Evolutionary conservation across 2,329 filamentous ascomycete genomes (phyloP).

Genomic region (Calonectria leucothoes): DNA sequence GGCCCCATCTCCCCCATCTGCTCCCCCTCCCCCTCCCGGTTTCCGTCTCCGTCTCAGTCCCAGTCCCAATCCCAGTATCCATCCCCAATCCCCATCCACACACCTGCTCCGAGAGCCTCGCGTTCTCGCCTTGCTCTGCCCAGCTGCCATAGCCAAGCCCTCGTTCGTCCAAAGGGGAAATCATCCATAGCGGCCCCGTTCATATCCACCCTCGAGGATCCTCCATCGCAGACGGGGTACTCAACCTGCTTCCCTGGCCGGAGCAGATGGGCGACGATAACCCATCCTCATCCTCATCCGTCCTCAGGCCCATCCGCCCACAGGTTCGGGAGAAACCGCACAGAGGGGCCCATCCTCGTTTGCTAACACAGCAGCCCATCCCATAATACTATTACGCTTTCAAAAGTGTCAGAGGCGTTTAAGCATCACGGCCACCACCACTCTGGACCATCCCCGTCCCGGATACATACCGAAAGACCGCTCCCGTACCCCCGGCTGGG

Average conservation of each 20-base stretch:
- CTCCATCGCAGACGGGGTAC: not conserved
- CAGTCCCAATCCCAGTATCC: not conserved
- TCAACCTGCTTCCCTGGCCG: not conserved
- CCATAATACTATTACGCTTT: constrained; percentile 11
- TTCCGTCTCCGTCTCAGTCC: not conserved
- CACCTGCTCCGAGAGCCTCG: not conserved
- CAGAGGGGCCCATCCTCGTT: not conserved
- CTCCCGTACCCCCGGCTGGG: not conserved
- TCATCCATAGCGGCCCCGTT: not conserved
- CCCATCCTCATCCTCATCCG: not conserved
- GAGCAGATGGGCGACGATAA: not conserved
- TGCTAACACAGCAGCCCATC: not conserved
- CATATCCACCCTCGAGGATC: not conserved
- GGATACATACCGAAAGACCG: constrained; percentile 3
- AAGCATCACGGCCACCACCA: constrained; percentile 7
- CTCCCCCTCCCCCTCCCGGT: constrained; percentile 13
- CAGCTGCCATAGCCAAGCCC: too few species aligned
- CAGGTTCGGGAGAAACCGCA: not conserved
- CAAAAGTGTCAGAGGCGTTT: constrained; percentile 14
- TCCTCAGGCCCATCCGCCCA: not conserved
- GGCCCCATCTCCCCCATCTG: constrained; percentile 15
- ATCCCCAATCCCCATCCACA: not conserved
- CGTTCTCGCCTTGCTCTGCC: not conserved
- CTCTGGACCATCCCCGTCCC: not conserved
- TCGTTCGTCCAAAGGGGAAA: not conserved